These are phyloP conservation scores for Cnidoscolus chayamansa DNA, from an alignment of 441 rosid genomes.

Conservation along the genomic window DNA sequence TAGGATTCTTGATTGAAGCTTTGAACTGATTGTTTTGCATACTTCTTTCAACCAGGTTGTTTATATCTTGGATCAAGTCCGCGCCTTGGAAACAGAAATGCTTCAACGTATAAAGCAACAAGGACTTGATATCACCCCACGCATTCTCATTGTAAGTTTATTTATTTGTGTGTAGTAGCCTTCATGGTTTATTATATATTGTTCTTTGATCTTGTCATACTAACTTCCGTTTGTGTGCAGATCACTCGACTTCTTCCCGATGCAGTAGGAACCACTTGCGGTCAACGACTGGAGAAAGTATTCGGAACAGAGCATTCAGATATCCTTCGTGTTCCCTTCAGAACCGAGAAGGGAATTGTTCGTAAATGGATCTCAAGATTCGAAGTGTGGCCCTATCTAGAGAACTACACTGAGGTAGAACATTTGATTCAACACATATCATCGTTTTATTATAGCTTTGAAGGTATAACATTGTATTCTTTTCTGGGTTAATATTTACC, in stretches of 20 bases:
- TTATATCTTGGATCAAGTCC: constrained; percentile 95
- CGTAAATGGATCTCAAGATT: constrained; percentile 94
- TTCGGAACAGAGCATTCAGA: constrained; percentile 72
- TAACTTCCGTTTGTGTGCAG: constrained; percentile 36
- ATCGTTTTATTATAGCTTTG: neutral
- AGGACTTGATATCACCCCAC: constrained; percentile 85
- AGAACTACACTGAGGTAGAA: constrained; percentile 83
- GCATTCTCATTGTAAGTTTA: constrained; percentile 76
- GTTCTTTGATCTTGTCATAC: constrained; percentile 8
- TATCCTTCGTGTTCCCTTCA: constrained; percentile 90
- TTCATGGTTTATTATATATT: neutral
- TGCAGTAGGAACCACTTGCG: constrained; percentile 94
- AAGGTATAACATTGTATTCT: neutral
- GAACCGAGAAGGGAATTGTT: constrained; percentile 78
- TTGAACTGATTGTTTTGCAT: neutral
- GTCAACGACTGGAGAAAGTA: constrained; percentile 89
- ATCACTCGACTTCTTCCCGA: constrained; percentile 91
- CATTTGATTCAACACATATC: neutral
- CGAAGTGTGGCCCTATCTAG: constrained; percentile 98
- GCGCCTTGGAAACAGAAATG: constrained; percentile 89
- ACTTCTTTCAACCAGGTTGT: constrained; percentile 53
- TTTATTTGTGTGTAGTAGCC: neutral
- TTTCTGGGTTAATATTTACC: neutral
- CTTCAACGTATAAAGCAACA: constrained; percentile 82
- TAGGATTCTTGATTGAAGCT: neutral